Evolutionary conservation across 306 rosid genomes (phyloP), one percentile per base, ranked within the genome.

Genomic region (Spatholobus suberectus): DNA sequence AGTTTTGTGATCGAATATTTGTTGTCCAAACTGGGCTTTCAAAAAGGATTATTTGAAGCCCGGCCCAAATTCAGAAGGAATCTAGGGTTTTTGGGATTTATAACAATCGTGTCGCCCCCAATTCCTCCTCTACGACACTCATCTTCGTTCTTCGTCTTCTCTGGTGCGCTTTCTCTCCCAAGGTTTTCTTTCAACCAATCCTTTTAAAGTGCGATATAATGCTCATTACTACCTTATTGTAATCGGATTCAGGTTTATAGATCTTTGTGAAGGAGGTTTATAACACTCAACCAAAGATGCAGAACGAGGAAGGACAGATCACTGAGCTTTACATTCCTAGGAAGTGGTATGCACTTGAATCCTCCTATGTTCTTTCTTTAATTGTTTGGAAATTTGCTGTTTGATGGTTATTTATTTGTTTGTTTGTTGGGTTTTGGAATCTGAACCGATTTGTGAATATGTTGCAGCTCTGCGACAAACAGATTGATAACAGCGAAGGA

Each of bases 401-500:
- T 15, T 29, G 5, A 6, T 17, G 0, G 4, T 15, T 27, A 32
- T 68, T 78, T n/a, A 4, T 9, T 8, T 61, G 11, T 23, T 23
- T 8, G 20, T 49, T 34, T n/a, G 23, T 49, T 72, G 37, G 21
- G 10, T 70, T 77, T 8, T 15, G 70, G 59, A 57, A 18, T 73
- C 68, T 72, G 34, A 32, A 14, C 57, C 14, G 43, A 70, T 11
- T 38, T 66, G 68, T 5, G 1, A 2, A 13, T 41, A 20, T 44
- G 47, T 0, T 82, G 59, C 85, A 94, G 95, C 82, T 94, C 95
- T 37, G 97, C 98, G 0, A 94, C 98, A 6, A 92, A 94, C 65
- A 84, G 97, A 75, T 80, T 92, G 87, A 94, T 94, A 1, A 90
- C 97, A 0, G 80, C 98, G 0, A 94, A 92, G 87, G 97, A 94